phyloP scores from a whole-genome alignment of 345 rosid genomes.

The Atalantia buxifolia region DNA sequence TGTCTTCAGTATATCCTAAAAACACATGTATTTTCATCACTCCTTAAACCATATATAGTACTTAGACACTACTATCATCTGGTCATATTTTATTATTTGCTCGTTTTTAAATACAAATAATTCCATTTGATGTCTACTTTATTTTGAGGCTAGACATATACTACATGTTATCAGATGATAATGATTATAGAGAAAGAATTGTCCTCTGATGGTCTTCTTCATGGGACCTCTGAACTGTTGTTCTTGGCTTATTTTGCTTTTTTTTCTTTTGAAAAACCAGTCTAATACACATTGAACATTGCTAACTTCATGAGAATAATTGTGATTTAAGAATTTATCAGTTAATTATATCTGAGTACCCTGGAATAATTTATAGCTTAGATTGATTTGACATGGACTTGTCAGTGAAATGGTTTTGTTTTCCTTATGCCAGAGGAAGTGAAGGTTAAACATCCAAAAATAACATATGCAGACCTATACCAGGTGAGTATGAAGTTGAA shows the following conservation, averaged over 20 bases:
- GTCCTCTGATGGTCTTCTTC: background rate
- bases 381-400: background rate
- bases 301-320: background rate
- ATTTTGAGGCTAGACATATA: background rate
- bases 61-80: background rate
- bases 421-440: slow-evolving; percentile 52
- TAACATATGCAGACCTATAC: slow-evolving; percentile 75
- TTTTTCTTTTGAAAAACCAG: background rate
- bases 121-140: background rate
- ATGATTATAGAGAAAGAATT: background rate
- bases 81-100: background rate
- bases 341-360: background rate
- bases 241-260: background rate
- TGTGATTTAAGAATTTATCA: background rate
- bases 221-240: background rate
- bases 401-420: background rate
- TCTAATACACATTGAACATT: background rate
- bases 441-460: slow-evolving; percentile 74
- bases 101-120: background rate
- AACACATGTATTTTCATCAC: too few species aligned
- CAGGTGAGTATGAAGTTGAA: slow-evolving; percentile 37
- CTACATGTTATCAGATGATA: background rate
- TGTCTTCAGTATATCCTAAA: background rate
- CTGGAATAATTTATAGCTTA: background rate
- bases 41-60: background rate